These are phyloP conservation scores for Torulaspora maleeae DNA, from an alignment of 805 yeast genomes.

Conservation along the genomic window DNA sequence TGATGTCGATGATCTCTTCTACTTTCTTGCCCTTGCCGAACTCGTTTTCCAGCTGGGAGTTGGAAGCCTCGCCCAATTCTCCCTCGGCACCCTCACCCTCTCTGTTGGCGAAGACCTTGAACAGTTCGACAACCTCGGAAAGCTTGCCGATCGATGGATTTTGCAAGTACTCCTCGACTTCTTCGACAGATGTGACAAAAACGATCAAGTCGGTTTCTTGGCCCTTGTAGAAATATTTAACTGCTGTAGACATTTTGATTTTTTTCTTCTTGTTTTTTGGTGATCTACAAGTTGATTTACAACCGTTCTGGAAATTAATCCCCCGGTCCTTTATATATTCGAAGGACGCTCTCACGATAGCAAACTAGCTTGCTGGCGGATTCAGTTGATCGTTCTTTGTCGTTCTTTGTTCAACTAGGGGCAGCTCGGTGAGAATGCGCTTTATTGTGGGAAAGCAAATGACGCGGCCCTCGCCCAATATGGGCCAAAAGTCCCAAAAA, in stretches of 20 bases:
- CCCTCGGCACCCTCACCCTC: slow-evolving; percentile 69
- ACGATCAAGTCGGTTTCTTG: slow-evolving; percentile 56
- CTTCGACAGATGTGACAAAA: slow-evolving; percentile 53
- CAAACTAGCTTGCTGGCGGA: neutral
- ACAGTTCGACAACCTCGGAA: slow-evolving; percentile 59
- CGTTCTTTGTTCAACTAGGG: neutral
- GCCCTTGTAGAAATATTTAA: slow-evolving; percentile 64
- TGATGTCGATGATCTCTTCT: slow-evolving; percentile 56
- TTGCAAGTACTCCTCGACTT: slow-evolving; percentile 36
- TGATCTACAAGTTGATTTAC: neutral
- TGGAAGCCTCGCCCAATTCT: slow-evolving; percentile 64
- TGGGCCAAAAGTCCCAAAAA: neutral
- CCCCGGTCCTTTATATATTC: neutral
- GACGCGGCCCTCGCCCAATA: neutral
- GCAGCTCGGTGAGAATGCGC: too few species aligned
- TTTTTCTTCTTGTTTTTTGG: neutral
- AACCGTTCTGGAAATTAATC: too few species aligned
- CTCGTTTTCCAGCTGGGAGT: slow-evolving; percentile 57
- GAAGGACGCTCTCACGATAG: neutral
- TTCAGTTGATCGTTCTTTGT: neutral
- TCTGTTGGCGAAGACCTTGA: slow-evolving; percentile 58
- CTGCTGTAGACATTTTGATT: slow-evolving; percentile 32
- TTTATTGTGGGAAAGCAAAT: neutral
- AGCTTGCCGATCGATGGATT: slow-evolving; percentile 43
- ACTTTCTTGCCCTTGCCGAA: slow-evolving; percentile 52